Evolutionary conservation across 1,284 basidiomycete species (phyloP).

Genomic region (Albatrellus sp.): DNA sequence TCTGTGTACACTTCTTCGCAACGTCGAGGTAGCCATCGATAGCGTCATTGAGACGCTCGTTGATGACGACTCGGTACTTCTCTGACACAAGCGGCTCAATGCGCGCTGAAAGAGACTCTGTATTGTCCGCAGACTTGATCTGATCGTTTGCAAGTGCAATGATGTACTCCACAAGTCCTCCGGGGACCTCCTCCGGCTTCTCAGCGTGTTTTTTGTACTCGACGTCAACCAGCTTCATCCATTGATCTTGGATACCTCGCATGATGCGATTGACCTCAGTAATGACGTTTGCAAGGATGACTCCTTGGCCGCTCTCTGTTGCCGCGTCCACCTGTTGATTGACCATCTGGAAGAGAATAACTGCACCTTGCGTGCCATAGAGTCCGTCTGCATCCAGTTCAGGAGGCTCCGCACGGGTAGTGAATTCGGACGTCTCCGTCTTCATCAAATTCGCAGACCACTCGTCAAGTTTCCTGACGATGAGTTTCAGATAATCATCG

Average conservation of each 20-base stretch:
- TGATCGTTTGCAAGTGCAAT: constrained; percentile 99
- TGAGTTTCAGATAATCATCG: constrained; percentile 90
- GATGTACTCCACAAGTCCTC: constrained; percentile 90
- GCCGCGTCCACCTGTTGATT: constrained; percentile 96
- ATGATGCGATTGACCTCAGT: constrained; percentile 85
- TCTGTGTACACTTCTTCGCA: constrained; percentile 92
- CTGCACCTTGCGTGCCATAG: constrained; percentile 86
- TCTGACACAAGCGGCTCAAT: constrained; percentile 87
- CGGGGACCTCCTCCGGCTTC: constrained; percentile 79
- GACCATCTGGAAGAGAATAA: constrained; percentile 97
- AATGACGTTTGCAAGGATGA: constrained; percentile 85
- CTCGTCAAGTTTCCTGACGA: constrained; percentile 93
- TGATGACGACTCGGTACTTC: constrained; percentile 81
- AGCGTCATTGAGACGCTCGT: constrained; percentile 84
- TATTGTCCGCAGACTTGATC: constrained; percentile 91
- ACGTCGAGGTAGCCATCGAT: constrained; percentile 98
- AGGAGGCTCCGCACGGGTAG: constrained; percentile 72
- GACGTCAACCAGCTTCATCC: constrained; percentile 73
- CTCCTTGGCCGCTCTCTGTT: constrained; percentile 90
- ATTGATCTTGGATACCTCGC: constrained; percentile 81
- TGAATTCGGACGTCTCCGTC: constrained; percentile 82
- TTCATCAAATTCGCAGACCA: constrained; percentile 94
- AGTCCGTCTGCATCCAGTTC: constrained; percentile 83
- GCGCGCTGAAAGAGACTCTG: constrained; percentile 75
- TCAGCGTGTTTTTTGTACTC: constrained; percentile 86